phyloP scores from a whole-genome alignment of 176 grass and related monocot species.

The Avena atlantica region DNA sequence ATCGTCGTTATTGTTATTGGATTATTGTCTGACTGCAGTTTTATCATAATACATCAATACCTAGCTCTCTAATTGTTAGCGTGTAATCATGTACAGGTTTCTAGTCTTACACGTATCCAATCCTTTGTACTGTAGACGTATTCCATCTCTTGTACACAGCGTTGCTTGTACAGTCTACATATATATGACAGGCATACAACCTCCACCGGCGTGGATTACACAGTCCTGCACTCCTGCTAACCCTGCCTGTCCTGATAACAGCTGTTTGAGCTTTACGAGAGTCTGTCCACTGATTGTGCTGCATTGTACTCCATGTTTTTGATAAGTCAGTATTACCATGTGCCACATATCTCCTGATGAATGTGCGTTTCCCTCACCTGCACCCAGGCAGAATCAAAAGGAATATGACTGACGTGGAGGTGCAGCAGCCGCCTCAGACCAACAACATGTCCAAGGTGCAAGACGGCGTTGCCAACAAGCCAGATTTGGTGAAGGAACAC shows the following conservation, averaged over 20 bases:
- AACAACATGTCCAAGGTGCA: constrained; percentile 46
- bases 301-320: not conserved
- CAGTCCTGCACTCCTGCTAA: too few relatives aligned
- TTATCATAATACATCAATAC: not conserved
- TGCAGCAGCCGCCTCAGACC: constrained; percentile 30
- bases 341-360: not conserved
- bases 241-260: not conserved
- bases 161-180: too few relatives aligned
- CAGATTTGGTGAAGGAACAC: constrained; percentile 51
- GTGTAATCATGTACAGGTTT: not conserved
- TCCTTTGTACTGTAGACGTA: not conserved
- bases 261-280: constrained; percentile 3
- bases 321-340: not conserved
- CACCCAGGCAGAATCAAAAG: not conserved
- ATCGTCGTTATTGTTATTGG: too few relatives aligned
- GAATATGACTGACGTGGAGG: constrained; percentile 51
- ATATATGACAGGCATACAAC: too few relatives aligned
- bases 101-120: not conserved
- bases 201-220: too few relatives aligned
- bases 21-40: not conserved
- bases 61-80: not conserved
- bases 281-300: not conserved
- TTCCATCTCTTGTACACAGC: too few relatives aligned
- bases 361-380: not conserved
- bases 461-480: constrained; percentile 57